Base-by-base conservation (phyloP, 2,329 filamentous ascomycete species). In the Teratosphaeria pseudoeucalypti region DNA sequence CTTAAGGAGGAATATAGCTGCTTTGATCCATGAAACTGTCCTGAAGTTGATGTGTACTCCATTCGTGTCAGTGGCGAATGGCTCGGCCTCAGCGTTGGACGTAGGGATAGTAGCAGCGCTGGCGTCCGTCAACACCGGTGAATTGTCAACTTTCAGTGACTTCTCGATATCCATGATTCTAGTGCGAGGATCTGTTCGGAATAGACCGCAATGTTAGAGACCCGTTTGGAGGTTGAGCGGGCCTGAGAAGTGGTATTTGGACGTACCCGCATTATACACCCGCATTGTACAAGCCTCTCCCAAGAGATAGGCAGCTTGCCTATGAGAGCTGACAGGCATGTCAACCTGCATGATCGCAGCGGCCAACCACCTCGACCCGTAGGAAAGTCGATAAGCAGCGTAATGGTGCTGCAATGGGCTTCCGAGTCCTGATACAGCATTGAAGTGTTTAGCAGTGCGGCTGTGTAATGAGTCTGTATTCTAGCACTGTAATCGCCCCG, bases 241-340 rank as follows among this genome's bases (percentile, higher is more conserved):
- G 91, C 2, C 4, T 14, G 37, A 43, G 12, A n/a, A 43, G 37
- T 43, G 4, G 37, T 12, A 43, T 16, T 14, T 43, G 10, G 12
- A 43, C 16, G 10, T 14, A 43, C 16, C 11, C 23, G 23, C 23
- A 23, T 23, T 23, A 23, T 23, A 23, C 23, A 6, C 12, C 37
- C 37, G 37, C 6, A 95, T 96, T 62, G 85, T 90, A 57, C 85
- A 92, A 68, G 91, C 90, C 0, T 78, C 95, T 34, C 91, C 89
- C 77, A 92, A 96, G 67, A 96, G n/a, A 87, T 94, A 29, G 88
- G 43, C 43, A 49, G 9, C 19, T n/a, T 43, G 16, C 37, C 16
- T 49, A n/a, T 1, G n/a, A 49, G 43, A 1, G 19, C 16, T 3
- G 43, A 49, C 26, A 49, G 43, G 43, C 43, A 49, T 23, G 9